Conservation (phyloP, 306 rosid species). For the Rubus idaeus region DNA sequence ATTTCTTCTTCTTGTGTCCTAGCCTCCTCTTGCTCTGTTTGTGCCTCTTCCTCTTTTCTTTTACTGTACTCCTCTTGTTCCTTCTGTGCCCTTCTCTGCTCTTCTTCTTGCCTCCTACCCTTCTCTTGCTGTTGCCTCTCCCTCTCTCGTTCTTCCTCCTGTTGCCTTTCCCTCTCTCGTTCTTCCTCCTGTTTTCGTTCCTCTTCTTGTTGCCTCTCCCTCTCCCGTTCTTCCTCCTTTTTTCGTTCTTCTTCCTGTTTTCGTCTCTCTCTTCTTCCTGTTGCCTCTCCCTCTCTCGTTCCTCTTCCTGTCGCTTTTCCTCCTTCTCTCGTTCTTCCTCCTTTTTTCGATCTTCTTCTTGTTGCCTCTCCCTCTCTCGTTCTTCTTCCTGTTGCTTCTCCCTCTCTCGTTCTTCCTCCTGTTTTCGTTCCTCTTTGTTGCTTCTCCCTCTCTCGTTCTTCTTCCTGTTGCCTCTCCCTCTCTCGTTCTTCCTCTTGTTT, state of each 20-base stretch:
- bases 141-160: neutral
- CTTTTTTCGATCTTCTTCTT: neutral
- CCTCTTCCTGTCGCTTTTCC: neutral
- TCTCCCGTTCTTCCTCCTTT: neutral
- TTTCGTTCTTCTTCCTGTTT: neutral
- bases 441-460: neutral
- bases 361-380: neutral
- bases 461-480: neutral
- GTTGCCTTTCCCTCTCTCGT: neutral
- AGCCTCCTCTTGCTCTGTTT: neutral
- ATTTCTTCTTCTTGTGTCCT: neutral
- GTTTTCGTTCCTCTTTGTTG: neutral
- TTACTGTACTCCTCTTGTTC: neutral
- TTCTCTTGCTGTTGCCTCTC: neutral
- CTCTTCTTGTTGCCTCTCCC: neutral
- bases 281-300: neutral
- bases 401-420: conserved; percentile 2
- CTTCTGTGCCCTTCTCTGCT: neutral
- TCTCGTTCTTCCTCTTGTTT: neutral
- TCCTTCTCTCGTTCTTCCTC: neutral
- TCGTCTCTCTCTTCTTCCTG: neutral
- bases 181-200: neutral
- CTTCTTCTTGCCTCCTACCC: neutral
- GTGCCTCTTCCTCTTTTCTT: neutral
- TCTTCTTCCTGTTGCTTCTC: neutral